phyloP scores from a whole-genome alignment of 2,329 filamentous ascomycete species.

The Beauveria sp. region DNA sequence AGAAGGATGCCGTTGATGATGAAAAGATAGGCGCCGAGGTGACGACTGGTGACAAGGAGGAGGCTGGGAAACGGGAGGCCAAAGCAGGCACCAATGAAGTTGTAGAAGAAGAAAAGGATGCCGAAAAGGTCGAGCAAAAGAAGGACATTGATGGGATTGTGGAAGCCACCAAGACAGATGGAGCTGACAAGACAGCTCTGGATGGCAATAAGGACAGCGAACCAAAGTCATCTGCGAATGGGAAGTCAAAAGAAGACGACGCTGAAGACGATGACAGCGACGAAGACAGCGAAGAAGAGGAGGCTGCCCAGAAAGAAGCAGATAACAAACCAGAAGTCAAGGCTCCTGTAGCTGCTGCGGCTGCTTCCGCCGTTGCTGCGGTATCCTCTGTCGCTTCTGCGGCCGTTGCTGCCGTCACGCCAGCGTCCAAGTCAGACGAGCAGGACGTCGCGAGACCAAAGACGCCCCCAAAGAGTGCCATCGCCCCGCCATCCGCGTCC shows the following conservation, averaged over 20 bases:
- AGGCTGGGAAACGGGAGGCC: slow-evolving; percentile 6
- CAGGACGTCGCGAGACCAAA: neutral
- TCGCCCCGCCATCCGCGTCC: neutral
- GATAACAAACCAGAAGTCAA: neutral
- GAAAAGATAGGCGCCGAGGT: neutral
- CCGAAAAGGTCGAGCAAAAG: slow-evolving; percentile 14
- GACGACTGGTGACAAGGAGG: slow-evolving; percentile 5
- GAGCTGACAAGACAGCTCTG: neutral
- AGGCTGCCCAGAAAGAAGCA: neutral
- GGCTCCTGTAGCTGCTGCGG: neutral
- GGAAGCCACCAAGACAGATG: slow-evolving; percentile 11
- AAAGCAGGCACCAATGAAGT: slow-evolving; percentile 17
- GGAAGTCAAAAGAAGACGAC: neutral
- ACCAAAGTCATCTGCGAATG: neutral
- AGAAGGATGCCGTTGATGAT: slow-evolving; percentile 23
- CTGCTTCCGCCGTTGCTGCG: neutral
- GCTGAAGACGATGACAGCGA: neutral
- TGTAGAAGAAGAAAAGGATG: slow-evolving; percentile 24
- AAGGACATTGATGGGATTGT: slow-evolving; percentile 2
- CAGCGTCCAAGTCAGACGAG: neutral
- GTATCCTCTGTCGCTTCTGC: neutral
- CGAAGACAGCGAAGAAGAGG: neutral
- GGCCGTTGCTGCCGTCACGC: neutral
- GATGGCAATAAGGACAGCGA: no score
- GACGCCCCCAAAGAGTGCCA: neutral